Conservation (phyloP, 306 rosid species). For the Arachis stenosperma region DNA sequence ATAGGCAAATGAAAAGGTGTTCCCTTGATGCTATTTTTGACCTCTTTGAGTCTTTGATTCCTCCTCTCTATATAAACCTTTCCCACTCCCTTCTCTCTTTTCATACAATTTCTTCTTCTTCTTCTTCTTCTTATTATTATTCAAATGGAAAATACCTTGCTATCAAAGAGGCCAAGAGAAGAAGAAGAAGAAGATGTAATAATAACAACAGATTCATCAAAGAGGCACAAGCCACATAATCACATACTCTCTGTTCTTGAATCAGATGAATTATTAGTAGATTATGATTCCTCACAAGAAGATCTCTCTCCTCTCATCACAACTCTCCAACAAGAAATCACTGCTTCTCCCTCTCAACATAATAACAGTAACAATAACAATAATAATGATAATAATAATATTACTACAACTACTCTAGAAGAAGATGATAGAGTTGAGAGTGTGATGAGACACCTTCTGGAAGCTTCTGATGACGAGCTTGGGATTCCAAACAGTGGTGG, state of each 20-base stretch:
- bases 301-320: conserved; percentile 70
- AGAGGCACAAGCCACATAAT: conserved; percentile 65
- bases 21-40: conserved; percentile 38
- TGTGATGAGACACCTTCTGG: conserved; percentile 63
- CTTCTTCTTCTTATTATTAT: background rate
- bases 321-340: conserved; percentile 66
- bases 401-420: background rate
- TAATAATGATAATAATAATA: too few species aligned
- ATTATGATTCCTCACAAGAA: conserved; percentile 45
- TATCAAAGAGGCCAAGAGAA: conserved; percentile 62
- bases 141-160: conserved; percentile 50
- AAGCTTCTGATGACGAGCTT: conserved; percentile 74
- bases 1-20: too few species aligned
- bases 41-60: background rate
- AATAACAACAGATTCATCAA: conserved; percentile 37
- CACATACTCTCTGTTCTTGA: conserved; percentile 81
- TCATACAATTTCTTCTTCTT: background rate
- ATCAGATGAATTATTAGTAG: conserved; percentile 52
- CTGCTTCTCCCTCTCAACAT: background rate
- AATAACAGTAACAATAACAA: too few species aligned
- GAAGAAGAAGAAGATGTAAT: conserved; percentile 35
- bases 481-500: conserved; percentile 52
- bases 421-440: conserved; percentile 48
- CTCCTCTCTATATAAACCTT: too few species aligned
- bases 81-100: background rate